phyloP scores from a whole-genome alignment of 495 filamentous ascomycete species.

The Corynascus novoguineensis region DNA sequence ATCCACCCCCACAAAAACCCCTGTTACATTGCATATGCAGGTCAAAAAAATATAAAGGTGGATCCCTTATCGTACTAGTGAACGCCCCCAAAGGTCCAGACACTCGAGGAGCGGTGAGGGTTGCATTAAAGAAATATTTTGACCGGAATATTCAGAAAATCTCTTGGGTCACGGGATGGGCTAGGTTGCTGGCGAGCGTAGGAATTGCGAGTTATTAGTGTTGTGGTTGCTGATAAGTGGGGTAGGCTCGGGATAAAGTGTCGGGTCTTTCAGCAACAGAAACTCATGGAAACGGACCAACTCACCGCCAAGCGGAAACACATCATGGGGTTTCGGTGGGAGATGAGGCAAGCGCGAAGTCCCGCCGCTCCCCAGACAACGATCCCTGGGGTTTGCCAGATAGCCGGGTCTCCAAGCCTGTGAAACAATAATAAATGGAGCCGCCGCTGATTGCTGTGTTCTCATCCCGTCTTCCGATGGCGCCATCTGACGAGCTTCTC shows the following conservation, averaged over 20 bases:
- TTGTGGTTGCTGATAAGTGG: too few relatives aligned
- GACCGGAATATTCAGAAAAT: background rate
- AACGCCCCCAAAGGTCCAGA: background rate
- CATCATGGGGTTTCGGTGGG: background rate
- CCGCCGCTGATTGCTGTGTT: slow-evolving; percentile 8
- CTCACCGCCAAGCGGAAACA: background rate
- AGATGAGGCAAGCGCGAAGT: background rate
- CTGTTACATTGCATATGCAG: slow-evolving; percentile 2
- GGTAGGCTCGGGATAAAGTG: background rate
- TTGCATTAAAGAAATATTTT: background rate
- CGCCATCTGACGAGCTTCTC: slow-evolving; percentile 20
- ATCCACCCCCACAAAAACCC: background rate
- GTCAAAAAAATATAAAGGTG: background rate
- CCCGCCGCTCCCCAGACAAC: slow-evolving; percentile 5
- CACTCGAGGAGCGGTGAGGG: slow-evolving; percentile 1
- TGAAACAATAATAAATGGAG: slow-evolving; percentile 9
- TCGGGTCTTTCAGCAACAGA: background rate
- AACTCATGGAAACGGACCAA: background rate
- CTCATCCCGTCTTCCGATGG: slow-evolving; percentile 31
- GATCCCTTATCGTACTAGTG: background rate
- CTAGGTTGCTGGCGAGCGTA: background rate
- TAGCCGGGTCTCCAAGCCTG: background rate
- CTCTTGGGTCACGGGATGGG: background rate
- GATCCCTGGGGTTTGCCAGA: slow-evolving; percentile 3
- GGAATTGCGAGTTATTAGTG: too few relatives aligned